Conservation (phyloP, 352 stramenopile genomes). For the Globisporangium irregulare region DNA sequence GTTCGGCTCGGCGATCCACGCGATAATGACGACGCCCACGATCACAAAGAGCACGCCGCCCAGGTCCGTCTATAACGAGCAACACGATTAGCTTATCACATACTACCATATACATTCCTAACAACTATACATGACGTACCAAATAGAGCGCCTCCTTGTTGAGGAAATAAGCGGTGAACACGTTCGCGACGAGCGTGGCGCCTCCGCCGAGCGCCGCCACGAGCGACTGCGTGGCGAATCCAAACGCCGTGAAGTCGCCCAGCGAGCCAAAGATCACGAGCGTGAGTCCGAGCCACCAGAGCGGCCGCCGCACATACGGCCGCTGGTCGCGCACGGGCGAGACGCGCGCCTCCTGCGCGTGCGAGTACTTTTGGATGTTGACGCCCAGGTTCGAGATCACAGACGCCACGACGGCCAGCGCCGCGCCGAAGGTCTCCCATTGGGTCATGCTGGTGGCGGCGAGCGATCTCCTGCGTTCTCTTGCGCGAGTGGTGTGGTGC, state of each 20-base stretch:
- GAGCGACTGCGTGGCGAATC: constrained; percentile 88
- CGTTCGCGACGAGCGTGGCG: constrained; percentile 86
- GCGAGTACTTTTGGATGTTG: constrained; percentile 90
- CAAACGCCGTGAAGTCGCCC: constrained; percentile 87
- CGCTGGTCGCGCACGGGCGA: constrained; percentile 44
- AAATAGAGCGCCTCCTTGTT: constrained; percentile 76
- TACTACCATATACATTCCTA: not conserved
- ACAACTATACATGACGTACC: constrained; percentile 23
- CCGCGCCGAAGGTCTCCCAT: constrained; percentile 80
- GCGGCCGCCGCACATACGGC: constrained; percentile 79
- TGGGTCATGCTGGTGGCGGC: constrained; percentile 40
- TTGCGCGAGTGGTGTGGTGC: no score
- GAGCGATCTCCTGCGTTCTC: no score
- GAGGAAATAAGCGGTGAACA: constrained; percentile 82
- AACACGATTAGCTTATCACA: not conserved
- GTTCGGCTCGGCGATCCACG: constrained; percentile 82
- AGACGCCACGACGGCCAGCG: constrained; percentile 73
- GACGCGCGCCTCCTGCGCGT: constrained; percentile 51
- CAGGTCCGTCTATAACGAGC: constrained; percentile 56
- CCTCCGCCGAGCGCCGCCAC: constrained; percentile 84
- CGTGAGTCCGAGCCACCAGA: constrained; percentile 84
- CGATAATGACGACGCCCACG: constrained; percentile 82
- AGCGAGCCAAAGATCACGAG: constrained; percentile 81
- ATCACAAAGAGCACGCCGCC: constrained; percentile 86
- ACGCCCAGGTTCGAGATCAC: constrained; percentile 88